Conservation (phyloP, 202 grass and related monocot genomes). For the Zoysia matrella region DNA sequence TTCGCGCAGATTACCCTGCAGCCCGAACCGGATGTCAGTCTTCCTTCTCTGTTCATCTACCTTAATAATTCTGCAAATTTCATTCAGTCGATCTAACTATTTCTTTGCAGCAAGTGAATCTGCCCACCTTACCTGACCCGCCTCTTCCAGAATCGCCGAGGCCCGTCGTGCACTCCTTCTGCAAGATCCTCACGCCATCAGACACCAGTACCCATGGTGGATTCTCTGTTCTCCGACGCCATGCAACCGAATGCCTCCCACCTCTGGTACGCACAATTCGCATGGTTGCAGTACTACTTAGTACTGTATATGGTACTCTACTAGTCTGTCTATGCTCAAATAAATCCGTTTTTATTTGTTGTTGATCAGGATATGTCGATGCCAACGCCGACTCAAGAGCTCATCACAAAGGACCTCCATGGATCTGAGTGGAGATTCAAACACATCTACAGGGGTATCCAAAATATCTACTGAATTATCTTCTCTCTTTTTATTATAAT, state of each 20-base stretch:
- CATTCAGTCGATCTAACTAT: no score
- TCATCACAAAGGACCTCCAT: constrained; percentile 80
- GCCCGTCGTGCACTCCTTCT: constrained; percentile 84
- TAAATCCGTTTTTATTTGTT: constrained; percentile 4
- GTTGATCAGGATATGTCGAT: constrained; percentile 77
- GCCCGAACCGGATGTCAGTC: constrained; percentile 72
- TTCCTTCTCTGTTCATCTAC: neutral
- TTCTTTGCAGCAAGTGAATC: constrained; percentile 59
- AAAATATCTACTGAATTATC: constrained; percentile 27
- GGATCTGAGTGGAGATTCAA: constrained; percentile 95
- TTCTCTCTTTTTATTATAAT: constrained; percentile 16
- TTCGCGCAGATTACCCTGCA: constrained; percentile 91
- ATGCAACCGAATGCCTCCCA: constrained; percentile 92
- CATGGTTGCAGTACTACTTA: neutral
- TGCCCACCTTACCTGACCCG: constrained; percentile 49
- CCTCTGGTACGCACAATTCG: constrained; percentile 55
- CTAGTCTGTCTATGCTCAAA: no score
- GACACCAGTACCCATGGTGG: constrained; percentile 99
- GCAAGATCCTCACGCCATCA: constrained; percentile 96
- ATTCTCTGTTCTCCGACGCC: constrained; percentile 88
- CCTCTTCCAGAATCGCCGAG: constrained; percentile 47
- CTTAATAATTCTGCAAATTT: no score
- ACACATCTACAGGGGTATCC: constrained; percentile 88
- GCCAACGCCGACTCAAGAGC: constrained; percentile 83
- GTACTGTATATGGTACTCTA: neutral